Base-by-base conservation (phyloP, 192 early-diverging fungal genomes). In the Coemansia sp. region DNA sequence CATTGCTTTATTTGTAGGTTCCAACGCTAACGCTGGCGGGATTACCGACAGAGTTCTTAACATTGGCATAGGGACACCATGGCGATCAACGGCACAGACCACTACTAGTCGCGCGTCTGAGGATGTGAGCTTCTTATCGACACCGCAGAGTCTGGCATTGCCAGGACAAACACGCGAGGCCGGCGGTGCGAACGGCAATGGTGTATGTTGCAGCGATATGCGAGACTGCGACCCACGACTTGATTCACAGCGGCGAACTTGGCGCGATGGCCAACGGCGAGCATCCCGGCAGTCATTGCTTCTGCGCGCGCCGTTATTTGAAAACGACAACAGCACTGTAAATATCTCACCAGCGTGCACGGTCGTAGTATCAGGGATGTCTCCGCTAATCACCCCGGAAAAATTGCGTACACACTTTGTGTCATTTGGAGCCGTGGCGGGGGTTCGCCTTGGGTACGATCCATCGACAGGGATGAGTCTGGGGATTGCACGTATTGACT, bases 401-500 rank as follows among this genome's bases (percentile, higher is more conserved):
- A 66, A 76, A 41, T 62, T 83, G 49, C 65, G 70, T 4, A 48
- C 68, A 8, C 77, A 76, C 49, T 80, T 79, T 68, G 51, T 58
- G 32, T 28, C 55, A 16, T 83, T 70, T 50, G 82, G 82, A 6
- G 69, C 70, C 6, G 68, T 83, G 27, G 65, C 67, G 28, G 41
- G 58, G 4, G 57, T 83, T 7, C 66, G 70, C 21, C 60, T 83
- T 25, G 82, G 58, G 2, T 71, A 71, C 38, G 77, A 76, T 41
- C 77, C 70, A 24, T 68, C 70, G 10, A 83, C 82, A 5, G 82
- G 82, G 14, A 68, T 71, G 63, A 80, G 82, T 25, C 62, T 83
- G 47, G 82, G 82, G 2, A 51, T 83, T 56, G 82, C 82, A 18
- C 63, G 68, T 3, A 31, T 80, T 26, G 77, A 80, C 23, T 73